Percentiles rank a stretch among this genome's conserved stretches.
phyloP scores from a whole-genome alignment of 2,329 filamentous ascomycete species.

The Alternaria longipes region DNA sequence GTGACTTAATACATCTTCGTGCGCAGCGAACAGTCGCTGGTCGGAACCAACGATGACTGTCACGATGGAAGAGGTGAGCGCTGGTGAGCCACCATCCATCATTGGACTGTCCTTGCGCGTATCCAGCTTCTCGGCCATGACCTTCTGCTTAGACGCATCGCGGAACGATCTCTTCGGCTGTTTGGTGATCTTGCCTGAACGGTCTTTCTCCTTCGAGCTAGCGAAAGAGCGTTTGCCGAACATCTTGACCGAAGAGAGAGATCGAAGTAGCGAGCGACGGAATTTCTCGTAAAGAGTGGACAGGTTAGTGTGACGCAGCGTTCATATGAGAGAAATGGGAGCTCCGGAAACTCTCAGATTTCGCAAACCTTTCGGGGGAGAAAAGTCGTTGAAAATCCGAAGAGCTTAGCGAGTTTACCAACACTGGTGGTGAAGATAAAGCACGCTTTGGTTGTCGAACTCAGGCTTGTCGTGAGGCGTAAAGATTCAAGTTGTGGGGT shows the following conservation, averaged over 20 bases:
- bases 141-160: conserved; percentile 77
- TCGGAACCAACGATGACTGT: conserved; percentile 86
- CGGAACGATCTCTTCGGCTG: conserved; percentile 77
- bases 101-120: conserved; percentile 66
- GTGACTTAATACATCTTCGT: conserved; percentile 88
- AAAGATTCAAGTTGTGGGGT: conserved; percentile 39
- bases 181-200: conserved; percentile 88
- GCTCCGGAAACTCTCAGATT: conserved; percentile 62
- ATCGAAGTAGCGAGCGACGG: conserved; percentile 50
- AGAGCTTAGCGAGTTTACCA: conserved; percentile 48
- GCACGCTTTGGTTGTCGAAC: conserved; percentile 53
- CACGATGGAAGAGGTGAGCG: conserved; percentile 76
- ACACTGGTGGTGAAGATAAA: conserved; percentile 47
- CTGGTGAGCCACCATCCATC: conserved; percentile 60
- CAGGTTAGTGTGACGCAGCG: conserved; percentile 62
- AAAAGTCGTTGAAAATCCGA: conserved; percentile 47
- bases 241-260: conserved; percentile 68
- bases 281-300: conserved; percentile 60
- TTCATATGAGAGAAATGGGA: conserved; percentile 57
- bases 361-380: conserved; percentile 43
- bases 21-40: conserved; percentile 90
- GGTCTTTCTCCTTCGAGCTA: conserved; percentile 78
- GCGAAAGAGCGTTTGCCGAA: conserved; percentile 88
- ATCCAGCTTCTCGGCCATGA: conserved; percentile 77
- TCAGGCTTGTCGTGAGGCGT: conserved; percentile 53